Evolutionary conservation across 2,329 filamentous ascomycete species (phyloP), one percentile per base, ranked within the genome.

Genomic region (Eutypa lata): DNA sequence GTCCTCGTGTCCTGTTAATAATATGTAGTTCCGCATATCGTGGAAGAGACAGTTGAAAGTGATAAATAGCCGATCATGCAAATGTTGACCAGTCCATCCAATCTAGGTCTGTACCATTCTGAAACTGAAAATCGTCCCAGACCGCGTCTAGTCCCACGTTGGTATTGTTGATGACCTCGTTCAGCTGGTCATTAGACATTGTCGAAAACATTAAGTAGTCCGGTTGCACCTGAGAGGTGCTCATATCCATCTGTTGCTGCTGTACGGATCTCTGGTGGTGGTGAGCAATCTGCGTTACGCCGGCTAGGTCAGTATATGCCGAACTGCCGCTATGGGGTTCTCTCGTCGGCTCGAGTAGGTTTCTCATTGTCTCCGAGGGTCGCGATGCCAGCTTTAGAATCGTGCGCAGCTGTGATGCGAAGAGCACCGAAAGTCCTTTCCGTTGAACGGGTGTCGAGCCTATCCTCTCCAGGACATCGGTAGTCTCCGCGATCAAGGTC

Each of bases 391-490:
- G 71, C 47, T 73, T 70, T 14, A 76, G 67, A 35, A 77, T 68
- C 54, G 81, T 75, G 13, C 78, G 73, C 14, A 85, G 62, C 57
- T 83, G 82, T 26, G 76, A 73, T 1, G 81, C 81, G 61, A 84
- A 84, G 2, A 84, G 67, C 1, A 79, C 76, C 0, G 86, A 89
- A 1, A 87, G 77, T 0, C 87, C 87, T 51, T 87, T 85, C 4
- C 87, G 76, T 63, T 90, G 88, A 21, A 75, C 72, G 0, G 87
- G 87, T 0, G 81, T 79, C 13, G 77, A 82, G 6, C 87, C 87
- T 35, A 90, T 86, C 22, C 87, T 80, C 61, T 89, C 86, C 4
- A 90, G 70, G 0, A 89, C 86, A 8, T 80, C 81, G 1, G 86
- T 86, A 0, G 84, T 83, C 65, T 90, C 87, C 55, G 87, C 82